Evolutionary conservation across 2,329 filamentous ascomycete genomes (phyloP).

Genomic region (Elsinoe ampelina): DNA sequence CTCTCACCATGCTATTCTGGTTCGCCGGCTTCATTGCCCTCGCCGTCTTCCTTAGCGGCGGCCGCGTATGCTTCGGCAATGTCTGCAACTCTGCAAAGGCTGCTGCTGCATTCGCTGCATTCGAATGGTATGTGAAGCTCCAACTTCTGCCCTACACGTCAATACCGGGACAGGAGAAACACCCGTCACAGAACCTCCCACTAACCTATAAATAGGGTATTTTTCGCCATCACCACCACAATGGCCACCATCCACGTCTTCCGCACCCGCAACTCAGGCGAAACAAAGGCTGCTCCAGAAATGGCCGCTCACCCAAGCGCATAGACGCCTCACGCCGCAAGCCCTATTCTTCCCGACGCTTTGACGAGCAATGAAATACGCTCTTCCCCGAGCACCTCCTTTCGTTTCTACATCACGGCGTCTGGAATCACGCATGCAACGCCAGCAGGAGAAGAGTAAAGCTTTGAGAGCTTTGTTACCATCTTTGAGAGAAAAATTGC

Average conservation of each 20-base stretch:
- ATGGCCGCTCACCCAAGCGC: constrained; percentile 17
- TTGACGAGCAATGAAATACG: not conserved
- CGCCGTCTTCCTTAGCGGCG: constrained; percentile 54
- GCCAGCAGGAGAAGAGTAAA: not conserved
- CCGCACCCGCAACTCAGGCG: constrained; percentile 28
- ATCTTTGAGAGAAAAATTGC: not conserved
- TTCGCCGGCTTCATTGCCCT: constrained; percentile 76
- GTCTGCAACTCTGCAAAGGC: constrained; percentile 55
- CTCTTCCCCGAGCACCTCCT: not conserved
- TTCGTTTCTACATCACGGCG: not conserved
- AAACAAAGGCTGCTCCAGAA: constrained; percentile 27
- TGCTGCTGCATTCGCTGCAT: constrained; percentile 56
- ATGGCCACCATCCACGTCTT: constrained; percentile 41
- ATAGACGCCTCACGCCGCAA: not conserved
- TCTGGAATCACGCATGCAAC: not conserved
- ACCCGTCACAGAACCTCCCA: not conserved
- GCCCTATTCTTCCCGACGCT: not conserved
- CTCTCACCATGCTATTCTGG: constrained; percentile 76
- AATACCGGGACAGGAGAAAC: not conserved
- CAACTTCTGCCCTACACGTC: not conserved
- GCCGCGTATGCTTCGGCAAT: constrained; percentile 43
- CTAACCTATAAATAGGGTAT: constrained; percentile 32
- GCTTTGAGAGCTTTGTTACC: constrained; percentile 1
- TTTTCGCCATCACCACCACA: constrained; percentile 43
- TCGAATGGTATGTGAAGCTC: constrained; percentile 43